Percentiles rank a stretch among this genome's conserved stretches.
Conservation (phyloP, 306 rosid species). For the Lathyrus aphaca region DNA sequence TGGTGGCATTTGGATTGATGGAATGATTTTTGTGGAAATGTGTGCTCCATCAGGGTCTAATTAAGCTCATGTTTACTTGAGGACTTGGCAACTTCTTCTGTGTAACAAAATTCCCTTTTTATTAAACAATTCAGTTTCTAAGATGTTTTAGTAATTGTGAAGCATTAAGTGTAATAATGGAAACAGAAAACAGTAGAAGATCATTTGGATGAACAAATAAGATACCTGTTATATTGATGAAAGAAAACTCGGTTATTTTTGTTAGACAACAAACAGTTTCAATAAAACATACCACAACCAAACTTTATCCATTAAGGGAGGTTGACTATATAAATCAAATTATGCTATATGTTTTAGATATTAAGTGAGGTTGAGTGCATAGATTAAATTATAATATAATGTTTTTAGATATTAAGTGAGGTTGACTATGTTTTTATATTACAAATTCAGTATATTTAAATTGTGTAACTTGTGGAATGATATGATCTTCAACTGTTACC, state of each 20-base stretch:
- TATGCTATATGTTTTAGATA: no score
- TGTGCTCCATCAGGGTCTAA: neutral
- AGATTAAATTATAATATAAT: no score
- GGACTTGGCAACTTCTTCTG: no score
- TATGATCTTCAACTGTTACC: no score
- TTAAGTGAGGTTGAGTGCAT: no score
- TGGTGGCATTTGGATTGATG: constrained; percentile 3
- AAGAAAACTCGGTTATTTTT: neutral
- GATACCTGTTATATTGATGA: neutral
- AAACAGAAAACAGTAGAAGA: neutral
- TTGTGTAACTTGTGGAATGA: no score
- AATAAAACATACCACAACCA: neutral
- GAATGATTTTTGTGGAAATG: constrained; percentile 3
- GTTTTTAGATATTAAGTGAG: no score
- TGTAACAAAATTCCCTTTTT: no score
- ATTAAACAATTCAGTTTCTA: neutral
- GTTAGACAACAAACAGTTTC: neutral
- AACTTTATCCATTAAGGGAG: no score
- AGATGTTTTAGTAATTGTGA: neutral
- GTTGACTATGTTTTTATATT: no score
- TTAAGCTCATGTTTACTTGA: neutral
- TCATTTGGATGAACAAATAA: neutral
- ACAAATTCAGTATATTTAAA: no score
- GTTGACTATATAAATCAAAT: no score
- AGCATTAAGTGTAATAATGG: neutral